Evolutionary conservation across 305 asterid species (phyloP).

Genomic region (Solanum chacoense): DNA sequence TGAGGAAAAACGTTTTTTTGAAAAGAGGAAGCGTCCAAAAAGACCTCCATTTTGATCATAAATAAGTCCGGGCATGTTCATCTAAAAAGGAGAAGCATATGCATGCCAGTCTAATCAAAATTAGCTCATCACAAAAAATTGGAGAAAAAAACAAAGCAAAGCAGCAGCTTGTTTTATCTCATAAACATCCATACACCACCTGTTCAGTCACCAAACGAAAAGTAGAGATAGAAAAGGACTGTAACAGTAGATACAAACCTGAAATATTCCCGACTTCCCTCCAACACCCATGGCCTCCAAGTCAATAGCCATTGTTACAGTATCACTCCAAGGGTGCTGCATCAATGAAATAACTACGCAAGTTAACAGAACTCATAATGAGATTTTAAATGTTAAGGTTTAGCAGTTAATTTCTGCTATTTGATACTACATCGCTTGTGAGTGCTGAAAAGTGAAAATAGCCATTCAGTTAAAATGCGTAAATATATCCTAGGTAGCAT

Average conservation of each 20-base stretch:
- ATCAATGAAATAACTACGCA: not conserved
- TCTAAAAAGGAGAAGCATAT: not conserved
- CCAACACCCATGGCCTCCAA: conserved; percentile 99
- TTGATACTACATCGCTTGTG: not conserved
- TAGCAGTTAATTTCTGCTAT: not conserved
- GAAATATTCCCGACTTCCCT: conserved; percentile 84
- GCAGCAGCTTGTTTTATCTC: not conserved
- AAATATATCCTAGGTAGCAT: not conserved
- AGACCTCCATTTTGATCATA: not conserved
- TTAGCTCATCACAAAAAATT: not conserved
- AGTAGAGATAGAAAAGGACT: not conserved
- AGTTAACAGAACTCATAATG: not conserved
- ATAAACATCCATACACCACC: not conserved
- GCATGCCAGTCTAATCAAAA: not conserved
- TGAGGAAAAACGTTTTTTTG: not conserved
- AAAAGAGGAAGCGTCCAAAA: not conserved
- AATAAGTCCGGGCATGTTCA: not conserved
- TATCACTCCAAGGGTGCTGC: conserved; percentile 98
- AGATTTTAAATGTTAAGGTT: not conserved
- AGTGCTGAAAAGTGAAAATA: not conserved
- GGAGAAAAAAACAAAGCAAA: not conserved
- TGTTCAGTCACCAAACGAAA: not conserved
- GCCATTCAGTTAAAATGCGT: not conserved
- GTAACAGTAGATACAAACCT: conserved; percentile 38
- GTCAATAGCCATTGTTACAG: conserved; percentile 73